A percentile compares a stretch with the other conserved stretches of the same genome.
phyloP scores from a whole-genome alignment of 495 filamentous ascomycete species.

The Cairneyella variabilis region DNA sequence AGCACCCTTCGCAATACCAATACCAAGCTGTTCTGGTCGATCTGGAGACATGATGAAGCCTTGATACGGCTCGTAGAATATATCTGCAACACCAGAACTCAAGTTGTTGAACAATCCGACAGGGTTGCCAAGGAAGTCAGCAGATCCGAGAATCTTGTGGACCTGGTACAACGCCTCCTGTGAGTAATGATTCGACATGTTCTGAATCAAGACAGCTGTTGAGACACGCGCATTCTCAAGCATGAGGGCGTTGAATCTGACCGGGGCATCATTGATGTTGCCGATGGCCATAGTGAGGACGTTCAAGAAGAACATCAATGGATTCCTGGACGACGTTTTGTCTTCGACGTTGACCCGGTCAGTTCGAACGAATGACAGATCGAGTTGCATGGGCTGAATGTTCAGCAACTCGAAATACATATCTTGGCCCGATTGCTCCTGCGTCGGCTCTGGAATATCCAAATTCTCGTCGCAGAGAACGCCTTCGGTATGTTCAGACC shows the following conservation, averaged over 20 bases:
- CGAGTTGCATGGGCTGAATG: conserved; percentile 95
- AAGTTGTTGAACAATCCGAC: conserved; percentile 98
- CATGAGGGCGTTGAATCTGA: conserved; percentile 89
- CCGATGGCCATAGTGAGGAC: conserved; percentile 98
- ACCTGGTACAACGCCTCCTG: conserved; percentile 94
- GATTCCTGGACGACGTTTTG: conserved; percentile 82
- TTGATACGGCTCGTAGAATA: conserved; percentile 99
- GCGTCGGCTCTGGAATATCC: conserved; percentile 87
- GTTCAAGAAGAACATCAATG: conserved; percentile 97
- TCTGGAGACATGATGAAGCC: conserved; percentile 96
- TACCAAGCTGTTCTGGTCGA: conserved; percentile 85
- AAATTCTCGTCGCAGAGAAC: conserved; percentile 84
- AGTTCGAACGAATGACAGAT: conserved; percentile 94
- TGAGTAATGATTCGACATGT: conserved; percentile 89
- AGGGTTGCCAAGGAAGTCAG: conserved; percentile 97
- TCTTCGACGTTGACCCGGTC: conserved; percentile 96
- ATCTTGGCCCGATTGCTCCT: conserved; percentile 78
- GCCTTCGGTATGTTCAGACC: conserved; percentile 75
- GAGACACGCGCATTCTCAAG: conserved; percentile 94
- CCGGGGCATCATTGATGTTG: conserved; percentile 95
- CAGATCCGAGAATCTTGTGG: conserved; percentile 93
- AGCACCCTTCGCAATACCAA: conserved; percentile 93
- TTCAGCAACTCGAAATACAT: conserved; percentile 97
- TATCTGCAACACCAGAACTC: conserved; percentile 92
- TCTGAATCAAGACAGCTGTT: conserved; percentile 73